These are phyloP conservation scores for Claviceps sp. DNA, from an alignment of 2,329 filamentous ascomycete species.

Conservation along the genomic window DNA sequence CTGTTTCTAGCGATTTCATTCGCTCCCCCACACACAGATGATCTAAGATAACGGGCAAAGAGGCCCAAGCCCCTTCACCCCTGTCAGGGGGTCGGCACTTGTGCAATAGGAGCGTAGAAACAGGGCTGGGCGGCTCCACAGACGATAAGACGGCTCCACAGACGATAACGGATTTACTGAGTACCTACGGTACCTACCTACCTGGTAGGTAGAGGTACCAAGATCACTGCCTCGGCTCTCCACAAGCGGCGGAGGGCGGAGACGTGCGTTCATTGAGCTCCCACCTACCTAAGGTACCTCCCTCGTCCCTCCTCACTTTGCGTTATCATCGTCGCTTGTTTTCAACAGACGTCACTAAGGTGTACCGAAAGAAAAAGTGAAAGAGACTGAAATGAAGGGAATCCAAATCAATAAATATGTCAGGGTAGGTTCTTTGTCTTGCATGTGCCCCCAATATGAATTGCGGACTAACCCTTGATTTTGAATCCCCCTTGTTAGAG, in stretches of 20 bases:
- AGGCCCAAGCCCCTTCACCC: too few species aligned
- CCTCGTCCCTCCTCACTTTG: neutral
- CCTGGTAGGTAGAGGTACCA: too few species aligned
- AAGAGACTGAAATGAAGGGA: conserved; percentile 2
- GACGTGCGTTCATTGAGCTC: too few species aligned
- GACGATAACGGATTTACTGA: too few species aligned
- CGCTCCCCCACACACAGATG: too few species aligned
- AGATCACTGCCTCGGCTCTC: conserved; percentile 4
- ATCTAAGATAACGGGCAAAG: too few species aligned
- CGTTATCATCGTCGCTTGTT: neutral
- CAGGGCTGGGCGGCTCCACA: too few species aligned
- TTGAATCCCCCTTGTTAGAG: conserved; percentile 36
- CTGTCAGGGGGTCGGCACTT: too few species aligned
- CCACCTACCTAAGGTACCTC: neutral
- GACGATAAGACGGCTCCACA: too few species aligned
- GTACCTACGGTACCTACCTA: too few species aligned
- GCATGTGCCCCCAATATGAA: neutral
- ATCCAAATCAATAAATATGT: conserved; percentile 7
- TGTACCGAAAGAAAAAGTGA: neutral
- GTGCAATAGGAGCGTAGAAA: too few species aligned
- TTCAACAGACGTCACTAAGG: neutral
- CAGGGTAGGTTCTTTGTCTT: conserved; percentile 1
- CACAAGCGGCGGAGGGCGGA: neutral
- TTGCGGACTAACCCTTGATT: neutral
- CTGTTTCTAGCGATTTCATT: too few species aligned